Evolutionary conservation across 495 filamentous ascomycete genomes (phyloP), one percentile per base, ranked within the genome.

Genomic region (Parathielavia appendiculata): DNA sequence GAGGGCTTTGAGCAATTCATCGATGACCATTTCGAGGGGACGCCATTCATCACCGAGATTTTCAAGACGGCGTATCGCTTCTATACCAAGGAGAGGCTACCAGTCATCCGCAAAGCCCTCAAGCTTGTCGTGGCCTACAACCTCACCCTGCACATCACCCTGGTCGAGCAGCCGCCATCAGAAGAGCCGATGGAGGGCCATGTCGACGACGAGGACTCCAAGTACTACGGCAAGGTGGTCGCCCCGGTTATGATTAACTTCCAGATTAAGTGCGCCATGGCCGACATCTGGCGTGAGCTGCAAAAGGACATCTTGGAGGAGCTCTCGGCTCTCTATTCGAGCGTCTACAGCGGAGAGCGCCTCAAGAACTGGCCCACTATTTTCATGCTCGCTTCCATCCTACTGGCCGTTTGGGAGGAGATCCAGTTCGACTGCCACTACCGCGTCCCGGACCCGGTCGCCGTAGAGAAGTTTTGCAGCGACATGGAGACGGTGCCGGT

Each of bases 211-310:
- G 78, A 84, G 55, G 77, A 81, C 30, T 92, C 89, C 56, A 91
- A 86, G 60, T 95, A 86, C 80, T 81, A 76, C 57, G 91, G 91
- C 68, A 91, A 92, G 80, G 91, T 84, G 26, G 82, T 93, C 62
- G 91, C 91, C 16, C 91, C 91, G 3, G 90, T 96, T 61, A 93
- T 96, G 91, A 92, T 96, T 83, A 96, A 96, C 77, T 96, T 96
- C 82, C 89, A 96, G 75, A 87, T 96, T 74, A 96, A 96, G 80
- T 89, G 85, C 68, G 91, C 91, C 48, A 84, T 96, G 78, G 91
- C 90, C 34, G 88, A 90, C 65, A 91, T 95, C 88, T 96, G 91
- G 91, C 90, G 91, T 59, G 91, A 95, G 71, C 76, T 96, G 44
- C 90, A 95, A 71, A 95, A 95, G 75, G 91, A 96, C 60, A 86